Evolutionary conservation across 1,284 basidiomycete species (phyloP).

Genomic region (Ceratobasidium sp.): DNA sequence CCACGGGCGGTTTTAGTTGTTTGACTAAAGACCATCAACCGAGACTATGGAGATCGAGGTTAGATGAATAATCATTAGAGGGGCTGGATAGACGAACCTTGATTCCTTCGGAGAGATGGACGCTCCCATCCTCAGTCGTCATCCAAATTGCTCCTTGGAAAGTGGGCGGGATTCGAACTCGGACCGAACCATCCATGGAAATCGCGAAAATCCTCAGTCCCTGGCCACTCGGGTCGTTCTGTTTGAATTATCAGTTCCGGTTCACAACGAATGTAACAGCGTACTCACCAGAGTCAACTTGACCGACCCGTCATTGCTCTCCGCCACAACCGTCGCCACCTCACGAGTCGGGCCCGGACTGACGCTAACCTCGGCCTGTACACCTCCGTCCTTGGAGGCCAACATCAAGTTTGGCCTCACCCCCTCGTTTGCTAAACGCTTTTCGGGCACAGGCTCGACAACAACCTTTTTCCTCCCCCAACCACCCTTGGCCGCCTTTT

Average conservation of each 20-base stretch:
- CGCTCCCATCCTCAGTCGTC: conserved; percentile 20
- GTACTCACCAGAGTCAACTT: conserved; percentile 22
- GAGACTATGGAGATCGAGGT: neutral
- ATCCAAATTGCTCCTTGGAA: conserved; percentile 34
- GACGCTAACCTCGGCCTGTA: conserved; percentile 20
- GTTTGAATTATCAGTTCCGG: neutral
- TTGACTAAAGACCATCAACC: conserved; percentile 15
- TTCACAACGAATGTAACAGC: neutral
- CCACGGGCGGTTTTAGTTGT: conserved; percentile 15
- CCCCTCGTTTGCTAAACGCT: conserved; percentile 19
- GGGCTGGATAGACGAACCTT: neutral
- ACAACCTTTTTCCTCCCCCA: conserved; percentile 31
- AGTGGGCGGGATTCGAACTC: conserved; percentile 16
- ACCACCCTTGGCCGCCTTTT: conserved; percentile 5
- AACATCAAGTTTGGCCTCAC: conserved; percentile 32
- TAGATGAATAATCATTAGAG: neutral
- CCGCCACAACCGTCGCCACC: conserved; percentile 24
- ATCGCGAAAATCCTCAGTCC: conserved; percentile 15
- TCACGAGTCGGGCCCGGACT: neutral
- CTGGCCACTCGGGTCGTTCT: conserved; percentile 4
- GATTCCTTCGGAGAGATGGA: conserved; percentile 22
- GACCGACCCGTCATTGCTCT: conserved; percentile 32
- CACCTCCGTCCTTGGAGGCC: conserved; percentile 19
- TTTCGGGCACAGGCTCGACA: conserved; percentile 1
- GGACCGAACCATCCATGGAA: conserved; percentile 24